Evolutionary conservation across 768 basidiomycete genomes (phyloP).

Genomic region (Lactarius quietus): DNA sequence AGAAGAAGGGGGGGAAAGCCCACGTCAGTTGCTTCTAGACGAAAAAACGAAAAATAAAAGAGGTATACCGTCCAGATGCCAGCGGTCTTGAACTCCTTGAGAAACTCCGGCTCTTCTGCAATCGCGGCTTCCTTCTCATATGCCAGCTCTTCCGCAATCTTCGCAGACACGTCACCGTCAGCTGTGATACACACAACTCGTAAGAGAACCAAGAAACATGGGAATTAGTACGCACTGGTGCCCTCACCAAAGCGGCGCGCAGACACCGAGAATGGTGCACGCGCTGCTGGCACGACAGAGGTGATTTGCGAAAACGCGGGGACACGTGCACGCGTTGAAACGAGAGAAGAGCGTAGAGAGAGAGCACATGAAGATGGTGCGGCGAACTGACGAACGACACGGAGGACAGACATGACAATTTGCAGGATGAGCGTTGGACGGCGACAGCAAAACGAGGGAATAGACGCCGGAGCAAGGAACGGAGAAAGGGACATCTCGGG

Average conservation of each 20-base stretch:
- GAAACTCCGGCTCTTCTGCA: slow-evolving; percentile 61
- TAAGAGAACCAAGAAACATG: neutral
- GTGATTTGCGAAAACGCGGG: slow-evolving; percentile 27
- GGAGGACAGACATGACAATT: slow-evolving; percentile 55
- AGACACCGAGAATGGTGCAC: slow-evolving; percentile 42
- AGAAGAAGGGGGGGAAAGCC: too few species aligned
- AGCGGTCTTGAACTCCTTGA: slow-evolving; percentile 67
- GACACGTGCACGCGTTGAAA: slow-evolving; percentile 29
- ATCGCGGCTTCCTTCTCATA: slow-evolving; percentile 70
- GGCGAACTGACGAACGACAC: slow-evolving; percentile 55
- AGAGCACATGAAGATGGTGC: slow-evolving; percentile 42
- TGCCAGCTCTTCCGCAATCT: slow-evolving; percentile 76
- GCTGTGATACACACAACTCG: slow-evolving; percentile 39
- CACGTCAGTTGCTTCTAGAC: neutral
- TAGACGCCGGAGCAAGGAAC: neutral
- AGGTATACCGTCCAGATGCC: slow-evolving; percentile 72
- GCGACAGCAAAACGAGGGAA: neutral
- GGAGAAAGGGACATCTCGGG: neutral
- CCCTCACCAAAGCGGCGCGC: slow-evolving; percentile 41
- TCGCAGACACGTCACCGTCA: slow-evolving; percentile 70
- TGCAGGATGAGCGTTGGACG: neutral
- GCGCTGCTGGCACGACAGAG: slow-evolving; percentile 26
- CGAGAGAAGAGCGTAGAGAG: slow-evolving; percentile 28
- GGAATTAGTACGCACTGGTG: slow-evolving; percentile 36
- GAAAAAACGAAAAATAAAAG: neutral